Conservation (phyloP, 352 stramenopile species). For the Phytophthora capsici region DNA sequence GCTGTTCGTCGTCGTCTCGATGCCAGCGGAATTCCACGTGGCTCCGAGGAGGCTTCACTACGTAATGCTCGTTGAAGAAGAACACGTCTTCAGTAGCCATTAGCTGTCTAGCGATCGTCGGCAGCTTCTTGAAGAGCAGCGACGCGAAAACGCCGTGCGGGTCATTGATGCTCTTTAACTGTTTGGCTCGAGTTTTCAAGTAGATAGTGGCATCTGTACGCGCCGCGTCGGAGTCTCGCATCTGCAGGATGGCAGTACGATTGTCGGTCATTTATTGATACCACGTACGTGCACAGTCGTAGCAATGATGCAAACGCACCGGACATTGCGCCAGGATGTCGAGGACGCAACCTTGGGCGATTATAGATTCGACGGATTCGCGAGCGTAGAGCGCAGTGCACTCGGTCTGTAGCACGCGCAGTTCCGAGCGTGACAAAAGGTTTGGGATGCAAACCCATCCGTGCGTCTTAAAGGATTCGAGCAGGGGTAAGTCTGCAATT, state of each 20-base stretch:
- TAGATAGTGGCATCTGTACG: slow-evolving; percentile 38
- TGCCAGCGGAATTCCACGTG: slow-evolving; percentile 78
- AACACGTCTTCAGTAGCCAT: slow-evolving; percentile 25
- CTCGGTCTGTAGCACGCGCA: slow-evolving; percentile 47
- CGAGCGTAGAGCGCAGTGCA: slow-evolving; percentile 28
- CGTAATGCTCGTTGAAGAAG: slow-evolving; percentile 88
- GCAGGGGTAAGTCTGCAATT: background rate
- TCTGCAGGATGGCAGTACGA: slow-evolving; percentile 23
- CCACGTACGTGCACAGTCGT: background rate
- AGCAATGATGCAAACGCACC: slow-evolving; percentile 29
- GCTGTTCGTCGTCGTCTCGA: slow-evolving; percentile 77
- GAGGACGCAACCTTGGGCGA: slow-evolving; percentile 57
- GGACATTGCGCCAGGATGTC: slow-evolving; percentile 65
- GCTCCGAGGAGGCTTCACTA: slow-evolving; percentile 67
- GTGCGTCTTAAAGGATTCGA: slow-evolving; percentile 21
- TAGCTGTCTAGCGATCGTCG: slow-evolving; percentile 28
- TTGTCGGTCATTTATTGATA: background rate
- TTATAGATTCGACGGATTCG: slow-evolving; percentile 22
- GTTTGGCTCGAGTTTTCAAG: slow-evolving; percentile 30
- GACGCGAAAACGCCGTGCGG: slow-evolving; percentile 17
- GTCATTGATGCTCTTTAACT: slow-evolving; percentile 26
- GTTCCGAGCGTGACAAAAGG: slow-evolving; percentile 47
- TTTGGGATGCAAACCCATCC: slow-evolving; percentile 35
- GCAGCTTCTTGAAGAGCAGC: slow-evolving; percentile 57
- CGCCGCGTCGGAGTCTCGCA: slow-evolving; percentile 41